Base-by-base conservation (phyloP, 805 yeast genomes). In the Starmerella ratchasimensis region DNA sequence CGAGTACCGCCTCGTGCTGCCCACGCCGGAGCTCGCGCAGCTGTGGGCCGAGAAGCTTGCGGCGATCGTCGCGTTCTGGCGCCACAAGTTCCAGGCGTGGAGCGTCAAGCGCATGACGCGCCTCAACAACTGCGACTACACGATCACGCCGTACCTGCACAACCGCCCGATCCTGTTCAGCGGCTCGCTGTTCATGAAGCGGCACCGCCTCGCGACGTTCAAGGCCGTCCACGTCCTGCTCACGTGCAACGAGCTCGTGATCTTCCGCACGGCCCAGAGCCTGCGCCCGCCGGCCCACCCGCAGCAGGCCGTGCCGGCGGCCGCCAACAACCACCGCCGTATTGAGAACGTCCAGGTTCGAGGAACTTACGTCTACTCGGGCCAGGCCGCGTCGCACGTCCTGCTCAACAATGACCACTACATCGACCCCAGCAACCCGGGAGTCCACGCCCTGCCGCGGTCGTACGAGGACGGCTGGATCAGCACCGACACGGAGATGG, bases 381-480 rank as follows among this genome's bases (percentile, higher is more conserved):
- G 88, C 1, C 55, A 65, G 2, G 57, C 70, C 1, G 72, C 86
- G 2, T 66, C 64, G 10, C 52, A 65, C 24, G 84, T 77, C 45
- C 59, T 83, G 20, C 52, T 76, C 22, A 51, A 56, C 9, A 56
- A 71, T 10, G 68, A 63, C 34, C 58, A 54, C 17, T 67, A 65
- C 19, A 57, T 64, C 31, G 72, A 74, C 39, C 60, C 61, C 3
- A 53, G 58, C 16, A 58, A 67, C 39, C 77, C 80, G 0, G 80
- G 77, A 0, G 65, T 63, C 4, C 65, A 68, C 33, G 59, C 75
- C 0, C 53, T 79, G 22, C 94, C 96, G 0, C 61, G 93, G 25
- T 62, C 78, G 0, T 84, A 80, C 52, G 59, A 68, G 1, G 93
- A 84, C 57, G 95, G 95, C 0, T 79, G 93, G 83, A 69, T 66